These are phyloP conservation scores for Lippia alba DNA, from an alignment of 305 asterid species.

Conservation along the genomic window DNA sequence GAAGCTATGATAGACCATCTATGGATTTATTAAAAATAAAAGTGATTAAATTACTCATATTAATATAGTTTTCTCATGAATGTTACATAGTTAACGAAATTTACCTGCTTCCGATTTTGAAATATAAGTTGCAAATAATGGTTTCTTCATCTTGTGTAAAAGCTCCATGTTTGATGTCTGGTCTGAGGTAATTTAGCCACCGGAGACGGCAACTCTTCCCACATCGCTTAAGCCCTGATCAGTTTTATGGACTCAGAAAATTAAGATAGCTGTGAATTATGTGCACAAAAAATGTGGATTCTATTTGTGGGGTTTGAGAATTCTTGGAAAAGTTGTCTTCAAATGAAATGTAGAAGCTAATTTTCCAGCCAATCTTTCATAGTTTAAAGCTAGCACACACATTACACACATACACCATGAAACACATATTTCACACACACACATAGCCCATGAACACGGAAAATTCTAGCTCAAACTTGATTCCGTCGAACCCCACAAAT, in stretches of 20 bases:
- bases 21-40: not conserved
- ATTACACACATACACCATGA: too few species aligned
- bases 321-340: too few species aligned
- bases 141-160: slow-evolving; percentile 67
- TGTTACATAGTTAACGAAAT: too few species aligned
- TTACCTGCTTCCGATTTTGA: slow-evolving; percentile 78
- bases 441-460: too few species aligned
- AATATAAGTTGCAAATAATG: slow-evolving; percentile 47
- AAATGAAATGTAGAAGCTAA: too few species aligned
- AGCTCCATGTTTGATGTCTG: slow-evolving; percentile 67
- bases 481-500: too few species aligned
- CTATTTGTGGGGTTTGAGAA: not conserved
- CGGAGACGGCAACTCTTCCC: slow-evolving; percentile 84
- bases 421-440: too few species aligned
- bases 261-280: not conserved
- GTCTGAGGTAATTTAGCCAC: slow-evolving; percentile 83
- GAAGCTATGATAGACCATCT: slow-evolving; percentile 85
- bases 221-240: slow-evolving; percentile 69
- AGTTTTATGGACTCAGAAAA: too few species aligned
- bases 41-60: not conserved
- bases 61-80: too few species aligned
- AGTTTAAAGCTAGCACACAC: not conserved
- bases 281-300: not conserved
- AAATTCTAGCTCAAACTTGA: too few species aligned
- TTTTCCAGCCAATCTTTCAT: not conserved